Conservation (phyloP, 768 basidiomycete species). For the Pleurotus ostreatus region DNA sequence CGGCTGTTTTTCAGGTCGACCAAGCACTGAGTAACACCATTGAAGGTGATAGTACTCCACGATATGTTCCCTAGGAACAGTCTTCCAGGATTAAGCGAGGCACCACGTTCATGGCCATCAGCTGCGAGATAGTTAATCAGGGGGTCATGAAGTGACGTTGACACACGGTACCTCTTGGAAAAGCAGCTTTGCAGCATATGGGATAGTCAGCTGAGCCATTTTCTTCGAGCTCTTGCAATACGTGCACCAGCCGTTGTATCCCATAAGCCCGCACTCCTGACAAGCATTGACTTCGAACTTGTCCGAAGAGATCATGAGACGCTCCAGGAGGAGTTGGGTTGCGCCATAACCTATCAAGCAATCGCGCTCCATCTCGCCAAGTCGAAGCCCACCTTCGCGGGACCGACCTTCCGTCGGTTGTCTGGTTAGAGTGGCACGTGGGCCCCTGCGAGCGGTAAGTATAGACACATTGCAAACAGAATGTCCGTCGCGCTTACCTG, state of each 20-base stretch:
- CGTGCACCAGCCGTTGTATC: conserved; percentile 94
- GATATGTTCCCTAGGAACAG: conserved; percentile 32
- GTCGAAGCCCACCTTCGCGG: conserved; percentile 91
- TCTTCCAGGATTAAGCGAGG: conserved; percentile 87
- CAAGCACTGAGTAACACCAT: background rate
- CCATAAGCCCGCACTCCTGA: conserved; percentile 90
- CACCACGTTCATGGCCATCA: conserved; percentile 97
- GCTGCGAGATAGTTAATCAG: conserved; percentile 33
- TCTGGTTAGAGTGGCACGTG: conserved; percentile 91
- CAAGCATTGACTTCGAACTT: conserved; percentile 98
- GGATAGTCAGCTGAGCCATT: conserved; percentile 93
- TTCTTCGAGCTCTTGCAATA: conserved; percentile 97
- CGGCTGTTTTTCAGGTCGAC: too few relatives aligned
- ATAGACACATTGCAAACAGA: background rate
- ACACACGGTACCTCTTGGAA: conserved; percentile 76
- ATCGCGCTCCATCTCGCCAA: conserved; percentile 99
- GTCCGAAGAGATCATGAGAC: conserved; percentile 98
- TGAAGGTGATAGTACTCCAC: background rate
- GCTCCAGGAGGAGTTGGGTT: conserved; percentile 91
- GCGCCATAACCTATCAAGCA: conserved; percentile 99
- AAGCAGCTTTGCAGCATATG: conserved; percentile 90
- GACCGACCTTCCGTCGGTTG: conserved; percentile 99
- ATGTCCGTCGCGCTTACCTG: conserved; percentile 41
- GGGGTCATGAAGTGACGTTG: background rate
- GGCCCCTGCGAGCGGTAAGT: conserved; percentile 54